These are phyloP conservation scores for Leishmania martiniquensis DNA, from an alignment of 208 protist genomes.

Conservation along the genomic window DNA sequence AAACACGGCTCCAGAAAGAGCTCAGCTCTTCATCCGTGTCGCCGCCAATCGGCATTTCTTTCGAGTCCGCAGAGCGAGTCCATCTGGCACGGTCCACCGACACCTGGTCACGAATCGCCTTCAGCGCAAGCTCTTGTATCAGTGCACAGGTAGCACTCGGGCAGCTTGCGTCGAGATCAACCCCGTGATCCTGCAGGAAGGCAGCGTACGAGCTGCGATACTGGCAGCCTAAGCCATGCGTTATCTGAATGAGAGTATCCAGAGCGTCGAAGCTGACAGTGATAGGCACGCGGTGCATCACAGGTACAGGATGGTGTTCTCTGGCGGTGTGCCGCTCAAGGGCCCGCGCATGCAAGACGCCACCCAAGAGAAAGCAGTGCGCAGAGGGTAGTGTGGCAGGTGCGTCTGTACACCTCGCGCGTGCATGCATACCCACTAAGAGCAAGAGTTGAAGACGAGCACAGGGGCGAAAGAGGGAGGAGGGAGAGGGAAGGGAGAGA, in stretches of 20 bases:
- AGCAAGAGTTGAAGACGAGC: too few species aligned
- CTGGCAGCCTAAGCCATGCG: constrained; percentile 57
- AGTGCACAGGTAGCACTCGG: constrained; percentile 12
- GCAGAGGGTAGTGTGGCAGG: too few species aligned
- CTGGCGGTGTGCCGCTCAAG: not conserved
- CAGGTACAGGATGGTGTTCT: not conserved
- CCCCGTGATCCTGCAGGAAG: constrained; percentile 43
- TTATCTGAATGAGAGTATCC: constrained; percentile 57
- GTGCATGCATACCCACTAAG: too few species aligned
- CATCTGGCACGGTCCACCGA: constrained; percentile 19
- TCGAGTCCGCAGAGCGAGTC: constrained; percentile 24
- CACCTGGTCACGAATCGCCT: constrained; percentile 16
- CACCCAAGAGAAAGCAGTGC: too few species aligned
- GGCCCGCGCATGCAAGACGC: not conserved
- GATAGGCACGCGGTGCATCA: constrained; percentile 24
- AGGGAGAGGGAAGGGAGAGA: not conserved
- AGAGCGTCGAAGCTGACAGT: constrained; percentile 76
- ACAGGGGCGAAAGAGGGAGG: not conserved
- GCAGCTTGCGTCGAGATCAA: constrained; percentile 16
- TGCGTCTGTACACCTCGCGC: too few species aligned
- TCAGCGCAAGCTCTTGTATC: constrained; percentile 11
- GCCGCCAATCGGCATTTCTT: constrained; percentile 72
- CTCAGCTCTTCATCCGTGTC: constrained; percentile 21
- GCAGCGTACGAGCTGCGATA: constrained; percentile 46
- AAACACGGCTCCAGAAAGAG: constrained; percentile 55